Base-by-base conservation (phyloP, 1,139 yeast species). In the Yarrowia galli region DNA sequence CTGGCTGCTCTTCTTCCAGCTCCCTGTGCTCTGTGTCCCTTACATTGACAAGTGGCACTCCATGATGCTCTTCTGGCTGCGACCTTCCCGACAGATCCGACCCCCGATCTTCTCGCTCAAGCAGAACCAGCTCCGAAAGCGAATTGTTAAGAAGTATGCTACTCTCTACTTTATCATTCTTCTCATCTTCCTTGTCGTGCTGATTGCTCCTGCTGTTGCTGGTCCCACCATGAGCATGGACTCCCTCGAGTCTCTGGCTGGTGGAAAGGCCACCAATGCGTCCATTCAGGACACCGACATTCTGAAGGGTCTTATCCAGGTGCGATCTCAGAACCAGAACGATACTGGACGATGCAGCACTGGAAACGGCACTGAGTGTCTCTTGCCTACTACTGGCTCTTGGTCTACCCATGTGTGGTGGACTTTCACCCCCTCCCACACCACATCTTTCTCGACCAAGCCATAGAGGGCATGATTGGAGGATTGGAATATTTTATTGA, bases 21-120 rank as follows among this genome's bases (percentile, higher is more conserved):
- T 92, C 78, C 99, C 99, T 75, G 77, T 92, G 69, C 84, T 96
- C 73, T 84, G 86, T 73, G 82, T 95, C 75, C 99, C 99, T 76
- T 85, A 87, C 80, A 83, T 93, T 79, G 99, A 95, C 83, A 91
- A 93, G 84, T 92, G 97, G 97, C 99, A 95, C 82, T 93, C 99
- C 63, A 90, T 93, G 81, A 89, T 95, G 95, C 86, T 95, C 81
- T 95, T 95, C 88, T 95, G 99, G 99, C 89, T 95, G 82, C 91
- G 92, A 80, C 99, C 99, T 71, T 89, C 96, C 71, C 89, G 97
- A 82, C 97, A 95, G 83, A 95, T 95, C 77, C 91, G 99, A 81
- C 99, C 98, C 72, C 99, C 99, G 75, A 95, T 96, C 78, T 96
- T 92, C 82, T 92, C 98, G 20, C 85, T 95, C 83, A 95, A 96